Evolutionary conservation across 345 rosid species (phyloP).

Genomic region (Kandelia obovata): DNA sequence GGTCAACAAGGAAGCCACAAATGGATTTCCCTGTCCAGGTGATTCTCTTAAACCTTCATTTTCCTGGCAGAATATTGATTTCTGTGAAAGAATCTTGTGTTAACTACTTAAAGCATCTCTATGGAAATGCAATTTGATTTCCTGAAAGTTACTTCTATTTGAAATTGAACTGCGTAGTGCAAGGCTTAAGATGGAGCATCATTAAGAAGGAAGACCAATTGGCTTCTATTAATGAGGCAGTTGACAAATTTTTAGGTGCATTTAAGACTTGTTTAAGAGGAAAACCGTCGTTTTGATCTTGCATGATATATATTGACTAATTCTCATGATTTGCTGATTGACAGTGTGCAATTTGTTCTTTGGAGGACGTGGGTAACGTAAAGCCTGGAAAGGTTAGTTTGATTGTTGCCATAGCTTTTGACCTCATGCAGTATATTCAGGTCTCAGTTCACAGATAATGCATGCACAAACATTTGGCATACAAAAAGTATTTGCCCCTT

Average conservation of each 20-base stretch:
- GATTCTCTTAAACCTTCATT: slow-evolving; percentile 10
- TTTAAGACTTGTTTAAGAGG: not conserved
- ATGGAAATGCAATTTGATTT: too few species aligned
- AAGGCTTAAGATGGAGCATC: not conserved
- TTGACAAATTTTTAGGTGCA: not conserved
- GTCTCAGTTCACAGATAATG: too few species aligned
- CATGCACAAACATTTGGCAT: too few species aligned
- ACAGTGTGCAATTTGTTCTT: slow-evolving; percentile 87
- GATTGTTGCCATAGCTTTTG: too few species aligned
- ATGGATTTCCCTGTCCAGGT: slow-evolving; percentile 99
- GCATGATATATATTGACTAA: slow-evolving; percentile 13
- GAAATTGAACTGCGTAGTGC: not conserved
- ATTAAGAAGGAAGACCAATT: not conserved
- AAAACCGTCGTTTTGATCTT: not conserved
- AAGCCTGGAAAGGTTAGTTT: slow-evolving; percentile 79
- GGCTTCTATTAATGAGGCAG: not conserved
- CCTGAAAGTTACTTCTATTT: not conserved
- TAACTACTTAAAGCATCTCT: too few species aligned
- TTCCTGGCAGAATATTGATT: not conserved
- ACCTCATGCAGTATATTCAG: too few species aligned
- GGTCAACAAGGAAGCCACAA: slow-evolving; percentile 88
- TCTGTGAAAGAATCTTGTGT: too few species aligned
- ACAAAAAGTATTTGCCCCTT: not conserved
- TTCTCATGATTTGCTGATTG: slow-evolving; percentile 22
- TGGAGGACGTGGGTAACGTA: slow-evolving; percentile 69